Percentiles rank a stretch among this genome's conserved stretches.
Evolutionary conservation across 2,329 filamentous ascomycete genomes (phyloP).

Genomic region (Huntiella omanensis): DNA sequence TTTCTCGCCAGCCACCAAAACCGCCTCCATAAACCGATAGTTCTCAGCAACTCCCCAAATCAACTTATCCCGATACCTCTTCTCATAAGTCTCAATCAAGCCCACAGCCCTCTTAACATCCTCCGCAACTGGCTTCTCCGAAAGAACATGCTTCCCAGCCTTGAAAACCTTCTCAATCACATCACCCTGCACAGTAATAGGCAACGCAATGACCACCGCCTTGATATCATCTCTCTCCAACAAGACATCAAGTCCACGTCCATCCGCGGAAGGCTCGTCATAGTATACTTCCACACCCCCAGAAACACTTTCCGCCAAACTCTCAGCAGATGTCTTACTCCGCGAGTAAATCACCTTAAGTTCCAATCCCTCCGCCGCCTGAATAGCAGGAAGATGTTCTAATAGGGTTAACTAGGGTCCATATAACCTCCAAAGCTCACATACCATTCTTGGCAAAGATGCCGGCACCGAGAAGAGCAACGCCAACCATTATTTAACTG

Average conservation of each 20-base stretch:
- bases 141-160: slow-evolving; percentile 52
- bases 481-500: slow-evolving; percentile 19
- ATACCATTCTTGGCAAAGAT: slow-evolving; percentile 41
- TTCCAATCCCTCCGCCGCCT: slow-evolving; percentile 27
- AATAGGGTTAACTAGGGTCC: slow-evolving; percentile 5
- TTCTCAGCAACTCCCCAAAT: slow-evolving; percentile 53
- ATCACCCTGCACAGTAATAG: slow-evolving; percentile 40
- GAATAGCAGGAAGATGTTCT: slow-evolving; percentile 33
- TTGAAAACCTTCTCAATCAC: slow-evolving; percentile 38
- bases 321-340: slow-evolving; percentile 35
- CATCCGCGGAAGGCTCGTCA: slow-evolving; percentile 19
- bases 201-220: slow-evolving; percentile 40
- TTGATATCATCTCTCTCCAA: slow-evolving; percentile 33
- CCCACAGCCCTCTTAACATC: slow-evolving; percentile 28
- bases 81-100: slow-evolving; percentile 21
- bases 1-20: slow-evolving; percentile 25
- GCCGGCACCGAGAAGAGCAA: slow-evolving; percentile 44
- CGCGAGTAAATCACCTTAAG: slow-evolving; percentile 51
- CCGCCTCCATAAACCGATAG: slow-evolving; percentile 43
- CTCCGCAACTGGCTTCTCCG: slow-evolving; percentile 49
- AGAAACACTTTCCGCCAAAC: slow-evolving; percentile 1
- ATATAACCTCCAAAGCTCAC: neutral
- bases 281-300: slow-evolving; percentile 8
- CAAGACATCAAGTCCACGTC: slow-evolving; percentile 30
- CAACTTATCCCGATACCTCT: slow-evolving; percentile 13